Conservation (phyloP, 73 alveolate species). For the Paramecium octaurelia region DNA sequence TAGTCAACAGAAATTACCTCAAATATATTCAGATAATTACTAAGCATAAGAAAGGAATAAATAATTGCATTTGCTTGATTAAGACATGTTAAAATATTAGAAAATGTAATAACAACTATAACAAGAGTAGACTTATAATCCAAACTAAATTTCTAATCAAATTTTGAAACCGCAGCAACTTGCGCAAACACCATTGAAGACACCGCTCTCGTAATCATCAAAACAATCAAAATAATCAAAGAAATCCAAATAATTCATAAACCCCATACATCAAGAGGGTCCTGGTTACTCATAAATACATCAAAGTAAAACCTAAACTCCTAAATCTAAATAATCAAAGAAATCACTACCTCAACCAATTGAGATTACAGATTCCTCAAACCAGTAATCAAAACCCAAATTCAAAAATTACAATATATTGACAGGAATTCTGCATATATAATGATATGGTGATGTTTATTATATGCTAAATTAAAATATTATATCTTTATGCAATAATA, state of each 20-base stretch:
- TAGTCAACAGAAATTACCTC: neutral
- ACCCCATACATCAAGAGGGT: neutral
- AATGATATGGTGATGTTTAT: neutral
- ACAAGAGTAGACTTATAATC: neutral
- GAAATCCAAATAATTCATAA: neutral
- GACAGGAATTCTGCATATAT: neutral
- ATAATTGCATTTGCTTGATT: neutral
- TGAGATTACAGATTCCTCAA: neutral
- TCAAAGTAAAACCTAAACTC: constrained; percentile 6
- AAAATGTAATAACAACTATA: neutral
- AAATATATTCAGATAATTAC: neutral
- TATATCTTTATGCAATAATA: neutral
- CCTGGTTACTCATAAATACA: constrained; percentile 31
- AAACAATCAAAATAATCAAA: constrained; percentile 27
- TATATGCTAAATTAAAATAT: neutral
- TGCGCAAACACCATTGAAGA: neutral
- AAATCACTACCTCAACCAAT: neutral
- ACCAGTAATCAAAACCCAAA: neutral
- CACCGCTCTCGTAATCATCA: neutral
- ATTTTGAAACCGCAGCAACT: neutral
- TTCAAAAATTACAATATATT: neutral
- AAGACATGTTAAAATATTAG: neutral
- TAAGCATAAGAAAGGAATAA: neutral
- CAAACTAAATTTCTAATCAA: neutral
- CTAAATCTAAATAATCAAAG: constrained; percentile 10